These are phyloP conservation scores for Torulaspora franciscae DNA, from an alignment of 805 yeast genomes.

Conservation along the genomic window DNA sequence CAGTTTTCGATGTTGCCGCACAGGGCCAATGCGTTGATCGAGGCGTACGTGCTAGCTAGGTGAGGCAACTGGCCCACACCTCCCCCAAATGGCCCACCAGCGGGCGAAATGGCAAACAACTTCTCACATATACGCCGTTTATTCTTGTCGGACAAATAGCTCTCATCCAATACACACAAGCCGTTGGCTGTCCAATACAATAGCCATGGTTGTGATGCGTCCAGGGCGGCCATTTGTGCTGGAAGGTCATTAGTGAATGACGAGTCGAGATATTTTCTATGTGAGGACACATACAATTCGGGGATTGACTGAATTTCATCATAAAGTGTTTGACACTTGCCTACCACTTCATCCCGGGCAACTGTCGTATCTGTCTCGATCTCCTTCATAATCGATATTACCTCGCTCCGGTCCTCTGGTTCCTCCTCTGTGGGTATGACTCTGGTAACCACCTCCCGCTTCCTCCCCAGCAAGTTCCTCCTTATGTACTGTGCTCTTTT, in stretches of 20 bases:
- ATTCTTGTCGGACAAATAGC: constrained; percentile 23
- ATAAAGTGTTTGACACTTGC: constrained; percentile 18
- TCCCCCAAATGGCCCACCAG: constrained; percentile 76
- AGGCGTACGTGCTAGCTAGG: constrained; percentile 79
- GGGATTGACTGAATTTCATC: constrained; percentile 3
- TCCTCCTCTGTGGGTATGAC: constrained; percentile 25
- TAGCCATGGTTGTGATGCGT: constrained; percentile 92
- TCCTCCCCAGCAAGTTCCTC: constrained; percentile 26
- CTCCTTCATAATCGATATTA: constrained; percentile 21
- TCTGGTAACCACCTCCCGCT: constrained; percentile 14
- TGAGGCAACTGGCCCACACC: constrained; percentile 81
- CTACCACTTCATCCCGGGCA: constrained; percentile 25
- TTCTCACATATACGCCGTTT: constrained; percentile 32
- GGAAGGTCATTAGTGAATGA: constrained; percentile 47
- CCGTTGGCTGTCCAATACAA: constrained; percentile 76
- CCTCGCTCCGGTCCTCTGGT: constrained; percentile 15
- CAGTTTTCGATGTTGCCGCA: constrained; percentile 41
- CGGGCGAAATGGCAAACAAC: constrained; percentile 29
- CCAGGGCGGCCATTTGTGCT: constrained; percentile 48
- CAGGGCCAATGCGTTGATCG: constrained; percentile 55
- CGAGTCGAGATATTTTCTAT: constrained; percentile 41
- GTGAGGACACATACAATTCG: constrained; percentile 33
- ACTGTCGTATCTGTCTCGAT: constrained; percentile 31
- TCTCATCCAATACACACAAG: constrained; percentile 38
- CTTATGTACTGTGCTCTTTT: constrained; percentile 15